Evolutionary conservation across 805 yeast genomes (phyloP).

Genomic region (Metschnikowia sp.): DNA sequence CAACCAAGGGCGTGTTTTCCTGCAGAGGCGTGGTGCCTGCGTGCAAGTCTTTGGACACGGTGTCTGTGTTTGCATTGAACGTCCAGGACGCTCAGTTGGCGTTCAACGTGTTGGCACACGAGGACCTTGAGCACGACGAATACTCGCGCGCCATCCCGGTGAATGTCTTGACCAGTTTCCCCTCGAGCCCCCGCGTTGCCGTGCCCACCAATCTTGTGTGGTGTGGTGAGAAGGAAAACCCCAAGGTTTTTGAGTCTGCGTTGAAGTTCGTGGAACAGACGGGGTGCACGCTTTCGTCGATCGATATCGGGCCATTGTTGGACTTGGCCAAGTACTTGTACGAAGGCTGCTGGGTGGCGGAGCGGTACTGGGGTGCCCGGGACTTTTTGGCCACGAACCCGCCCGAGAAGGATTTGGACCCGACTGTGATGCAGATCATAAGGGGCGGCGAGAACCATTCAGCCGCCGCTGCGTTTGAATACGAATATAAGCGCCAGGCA

Average conservation of each 20-base stretch:
- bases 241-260: slow-evolving; percentile 61
- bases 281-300: slow-evolving; percentile 53
- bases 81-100: slow-evolving; percentile 79
- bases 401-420: slow-evolving; percentile 70
- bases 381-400: slow-evolving; percentile 71
- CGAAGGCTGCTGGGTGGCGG: slow-evolving; percentile 99
- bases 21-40: slow-evolving; percentile 96
- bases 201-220: slow-evolving; percentile 72
- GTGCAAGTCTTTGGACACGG: slow-evolving; percentile 90
- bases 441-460: slow-evolving; percentile 71
- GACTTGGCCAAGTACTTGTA: slow-evolving; percentile 84
- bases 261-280: slow-evolving; percentile 43
- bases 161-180: slow-evolving; percentile 59
- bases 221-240: slow-evolving; percentile 80
- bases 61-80: slow-evolving; percentile 76
- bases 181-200: slow-evolving; percentile 62
- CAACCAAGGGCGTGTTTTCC: slow-evolving; percentile 84
- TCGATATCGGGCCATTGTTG: slow-evolving; percentile 73
- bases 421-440: slow-evolving; percentile 75
- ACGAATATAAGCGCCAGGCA: slow-evolving; percentile 82
- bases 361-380: slow-evolving; percentile 79
- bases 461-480: slow-evolving; percentile 82
- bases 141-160: slow-evolving; percentile 76
- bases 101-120: slow-evolving; percentile 66
- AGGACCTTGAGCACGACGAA: slow-evolving; percentile 67